These are phyloP conservation scores for Fusarium pseudograminearum DNA, from an alignment of 2,329 filamentous ascomycete genomes.

Conservation along the genomic window DNA sequence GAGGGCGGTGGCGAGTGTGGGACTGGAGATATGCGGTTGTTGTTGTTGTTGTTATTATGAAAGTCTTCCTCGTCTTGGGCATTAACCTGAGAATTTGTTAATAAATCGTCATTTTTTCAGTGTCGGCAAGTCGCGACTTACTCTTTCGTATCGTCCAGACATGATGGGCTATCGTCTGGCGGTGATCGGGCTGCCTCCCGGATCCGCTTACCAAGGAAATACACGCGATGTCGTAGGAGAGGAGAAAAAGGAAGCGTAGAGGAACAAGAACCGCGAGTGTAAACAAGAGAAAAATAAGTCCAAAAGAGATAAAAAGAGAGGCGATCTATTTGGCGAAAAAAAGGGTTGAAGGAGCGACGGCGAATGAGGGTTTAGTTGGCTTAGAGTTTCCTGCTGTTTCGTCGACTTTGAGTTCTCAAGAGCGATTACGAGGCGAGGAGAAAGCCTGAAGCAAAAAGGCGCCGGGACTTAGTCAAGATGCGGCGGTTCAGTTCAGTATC, in stretches of 20 bases:
- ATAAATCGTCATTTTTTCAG: neutral
- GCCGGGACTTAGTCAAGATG: slow-evolving; percentile 18
- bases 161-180: slow-evolving; percentile 54
- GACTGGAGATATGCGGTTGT: slow-evolving; percentile 50
- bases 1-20: slow-evolving; percentile 80
- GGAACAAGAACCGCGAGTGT: neutral
- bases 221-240: slow-evolving; percentile 21
- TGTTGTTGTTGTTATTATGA: slow-evolving; percentile 45
- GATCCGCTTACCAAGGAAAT: slow-evolving; percentile 27
- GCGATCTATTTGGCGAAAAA: slow-evolving; percentile 22
- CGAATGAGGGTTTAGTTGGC: slow-evolving; percentile 8
- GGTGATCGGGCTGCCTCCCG: slow-evolving; percentile 45
- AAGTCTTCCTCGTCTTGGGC: slow-evolving; percentile 68
- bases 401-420: slow-evolving; percentile 21
- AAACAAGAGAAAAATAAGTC: neutral
- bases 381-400: slow-evolving; percentile 13
- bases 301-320: slow-evolving; percentile 21
- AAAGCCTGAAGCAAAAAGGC: slow-evolving; percentile 12
- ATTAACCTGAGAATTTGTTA: slow-evolving; percentile 62
- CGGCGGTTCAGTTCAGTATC: slow-evolving; percentile 17
- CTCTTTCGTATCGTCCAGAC: slow-evolving; percentile 69
- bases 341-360: slow-evolving; percentile 41
- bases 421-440: slow-evolving; percentile 40
- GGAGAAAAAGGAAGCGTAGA: neutral
- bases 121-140: slow-evolving; percentile 50